Base-by-base conservation (phyloP, 179 eudicot genomes). In the Heliamphora pulchella region DNA sequence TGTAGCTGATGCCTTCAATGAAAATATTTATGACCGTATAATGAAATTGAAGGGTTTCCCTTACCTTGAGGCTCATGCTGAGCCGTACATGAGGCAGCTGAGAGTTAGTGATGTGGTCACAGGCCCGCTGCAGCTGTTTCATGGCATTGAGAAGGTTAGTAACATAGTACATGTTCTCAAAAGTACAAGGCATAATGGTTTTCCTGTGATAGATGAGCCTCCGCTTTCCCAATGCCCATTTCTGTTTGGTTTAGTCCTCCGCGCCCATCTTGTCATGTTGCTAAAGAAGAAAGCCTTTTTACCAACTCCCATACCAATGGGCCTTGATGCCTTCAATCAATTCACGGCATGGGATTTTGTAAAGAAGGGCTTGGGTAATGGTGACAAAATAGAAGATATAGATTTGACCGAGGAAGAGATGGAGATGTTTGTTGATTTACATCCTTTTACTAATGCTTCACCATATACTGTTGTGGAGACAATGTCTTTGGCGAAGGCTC, bases 61-160 rank as follows among this genome's bases (percentile, higher is more conserved):
- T 69, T 93, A 91, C 82, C 86, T 95, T 64, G 94, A 90, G 85
- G 66, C 91, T 81, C 91, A 91, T 72, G 93, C 87, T 44, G 98
- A 95, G 87, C 95, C 98, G 46, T 95, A 91, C 81, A 93, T 95
- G 97, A 93, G 94, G 82, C 97, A 91, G 79, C 87, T 95, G 79
- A 87, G 90, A 1, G 98, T 90, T 31, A 86, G 85, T 62, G 98
- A 95, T 74, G 90, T 95, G n/a, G 91, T 89, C 58, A 84, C 88
- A 2, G 95, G 94, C 73, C 97, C 95, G 14, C 95, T 95, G 72
- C 87, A 85, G 82, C 80, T 82, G 75, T 91, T 93, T 74, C 85
- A 77, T 20, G 97, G 95, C 47, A 79, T 91, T n/a, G 98, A 95
- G 83, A 91, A 89, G 82, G 97, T 95, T n/a, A 79, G 88, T 48